Evolutionary conservation across 2,329 filamentous ascomycete species (phyloP).

Genomic region (Colletotrichum camelliae): DNA sequence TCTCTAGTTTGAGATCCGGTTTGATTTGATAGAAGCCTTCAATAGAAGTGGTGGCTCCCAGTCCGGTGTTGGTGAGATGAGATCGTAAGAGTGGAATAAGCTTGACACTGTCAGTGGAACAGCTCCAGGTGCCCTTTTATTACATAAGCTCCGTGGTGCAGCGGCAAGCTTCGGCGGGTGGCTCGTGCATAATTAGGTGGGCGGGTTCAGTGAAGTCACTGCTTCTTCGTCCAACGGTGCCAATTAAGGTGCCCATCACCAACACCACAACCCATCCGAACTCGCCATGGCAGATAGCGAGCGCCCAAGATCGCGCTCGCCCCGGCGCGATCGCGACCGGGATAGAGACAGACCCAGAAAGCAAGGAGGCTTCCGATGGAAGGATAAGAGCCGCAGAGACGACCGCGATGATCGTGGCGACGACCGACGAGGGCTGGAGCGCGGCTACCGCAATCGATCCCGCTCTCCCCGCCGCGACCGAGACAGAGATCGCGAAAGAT

Average conservation of each 20-base stretch:
- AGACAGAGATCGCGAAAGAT: slow-evolving; percentile 21
- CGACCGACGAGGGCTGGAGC: slow-evolving; percentile 45
- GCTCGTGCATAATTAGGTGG: not conserved
- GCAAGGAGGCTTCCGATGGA: slow-evolving; percentile 58
- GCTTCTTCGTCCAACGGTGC: not conserved
- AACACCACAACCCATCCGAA: not conserved
- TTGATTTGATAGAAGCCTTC: not conserved
- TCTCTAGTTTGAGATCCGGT: fast-evolving
- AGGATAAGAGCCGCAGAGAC: slow-evolving; percentile 58
- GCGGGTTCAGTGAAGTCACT: not conserved
- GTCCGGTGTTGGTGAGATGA: not conserved
- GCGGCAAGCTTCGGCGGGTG: not conserved
- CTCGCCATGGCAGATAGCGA: slow-evolving; percentile 16
- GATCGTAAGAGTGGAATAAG: not conserved
- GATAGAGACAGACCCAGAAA: slow-evolving; percentile 12
- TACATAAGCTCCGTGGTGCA: not conserved
- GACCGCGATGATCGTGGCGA: slow-evolving; percentile 42
- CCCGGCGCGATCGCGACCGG: slow-evolving; percentile 18
- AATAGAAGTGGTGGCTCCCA: not conserved
- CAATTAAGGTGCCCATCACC: too few species aligned
- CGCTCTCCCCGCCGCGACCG: slow-evolving; percentile 38
- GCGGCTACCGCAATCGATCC: slow-evolving; percentile 56
- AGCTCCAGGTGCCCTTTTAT: not conserved
- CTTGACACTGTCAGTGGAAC: not conserved
- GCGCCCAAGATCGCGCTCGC: slow-evolving; percentile 20